phyloP scores from a whole-genome alignment of 768 basidiomycete species.

The Sutorius australiensis region DNA sequence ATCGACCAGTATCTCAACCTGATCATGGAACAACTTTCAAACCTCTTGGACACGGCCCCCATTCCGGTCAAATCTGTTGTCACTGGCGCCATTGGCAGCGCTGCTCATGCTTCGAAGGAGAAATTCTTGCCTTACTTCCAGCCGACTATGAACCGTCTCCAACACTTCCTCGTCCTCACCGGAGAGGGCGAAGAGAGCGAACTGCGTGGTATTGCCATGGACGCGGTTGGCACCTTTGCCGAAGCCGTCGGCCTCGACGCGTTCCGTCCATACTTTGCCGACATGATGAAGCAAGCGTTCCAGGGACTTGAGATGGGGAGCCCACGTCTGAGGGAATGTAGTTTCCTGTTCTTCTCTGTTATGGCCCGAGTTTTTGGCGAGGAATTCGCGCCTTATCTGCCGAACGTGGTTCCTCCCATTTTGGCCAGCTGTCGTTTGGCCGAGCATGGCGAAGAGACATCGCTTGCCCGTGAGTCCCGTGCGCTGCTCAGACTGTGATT shows the following conservation, averaged over 20 bases:
- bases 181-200: slow-evolving; percentile 91
- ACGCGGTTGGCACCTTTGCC: slow-evolving; percentile 97
- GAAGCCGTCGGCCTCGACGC: slow-evolving; percentile 93
- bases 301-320: slow-evolving; percentile 83
- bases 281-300: slow-evolving; percentile 95
- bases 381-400: slow-evolving; percentile 87
- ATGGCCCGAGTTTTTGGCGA: slow-evolving; percentile 97
- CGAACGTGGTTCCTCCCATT: slow-evolving; percentile 82
- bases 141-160: slow-evolving; percentile 82
- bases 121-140: slow-evolving; percentile 94
- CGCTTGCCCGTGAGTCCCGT: slow-evolving; percentile 38
- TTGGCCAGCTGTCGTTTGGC: slow-evolving; percentile 76
- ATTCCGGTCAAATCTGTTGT: slow-evolving; percentile 87
- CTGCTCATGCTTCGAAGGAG: slow-evolving; percentile 91
- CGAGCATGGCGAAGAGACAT: slow-evolving; percentile 66
- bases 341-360: slow-evolving; percentile 97
- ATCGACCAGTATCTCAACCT: slow-evolving; percentile 88
- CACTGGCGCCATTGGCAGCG: slow-evolving; percentile 96
- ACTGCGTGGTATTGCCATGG: slow-evolving; percentile 95
- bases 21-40: slow-evolving; percentile 92
- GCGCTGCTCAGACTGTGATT: background rate
- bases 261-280: slow-evolving; percentile 94
- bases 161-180: slow-evolving; percentile 81
- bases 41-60: slow-evolving; percentile 84
- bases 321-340: slow-evolving; percentile 87